phyloP scores from a whole-genome alignment of 257 asterid genomes.

The Solanum raphanifolium region DNA sequence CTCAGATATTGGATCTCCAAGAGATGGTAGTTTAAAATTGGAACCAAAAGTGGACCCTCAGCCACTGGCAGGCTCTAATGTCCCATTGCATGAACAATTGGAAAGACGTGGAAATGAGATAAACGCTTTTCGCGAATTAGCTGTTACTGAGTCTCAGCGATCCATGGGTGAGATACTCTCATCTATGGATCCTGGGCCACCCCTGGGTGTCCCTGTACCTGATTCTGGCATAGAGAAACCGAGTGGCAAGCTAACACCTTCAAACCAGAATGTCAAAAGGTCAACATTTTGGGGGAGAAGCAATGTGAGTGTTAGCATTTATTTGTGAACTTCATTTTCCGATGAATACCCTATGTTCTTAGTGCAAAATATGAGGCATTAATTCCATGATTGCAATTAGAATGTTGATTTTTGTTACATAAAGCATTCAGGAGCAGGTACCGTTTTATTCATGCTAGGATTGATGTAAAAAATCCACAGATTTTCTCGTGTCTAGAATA shows the following conservation, averaged over 20 bases:
- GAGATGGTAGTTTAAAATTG: constrained; percentile 26
- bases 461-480: not conserved
- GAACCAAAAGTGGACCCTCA: constrained; percentile 33
- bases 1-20: constrained; percentile 53
- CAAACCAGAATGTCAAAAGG: constrained; percentile 49
- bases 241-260: constrained; percentile 28
- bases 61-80: constrained; percentile 25
- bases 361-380: not conserved
- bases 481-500: not conserved
- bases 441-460: not conserved
- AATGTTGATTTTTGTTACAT: not conserved
- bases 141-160: constrained; percentile 49
- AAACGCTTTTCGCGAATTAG: constrained; percentile 34
- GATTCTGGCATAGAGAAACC: constrained; percentile 46
- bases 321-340: not conserved
- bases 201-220: constrained; percentile 46
- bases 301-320: constrained; percentile 42
- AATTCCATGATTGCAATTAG: not conserved
- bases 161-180: constrained; percentile 76
- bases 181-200: constrained; percentile 65
- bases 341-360: not conserved
- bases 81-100: constrained; percentile 43
- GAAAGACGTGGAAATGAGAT: constrained; percentile 27
- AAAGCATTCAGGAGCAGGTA: not conserved
- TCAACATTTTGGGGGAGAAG: constrained; percentile 80